Evolutionary conservation across 805 yeast species (phyloP).

Genomic region (Yarrowia sp.): DNA sequence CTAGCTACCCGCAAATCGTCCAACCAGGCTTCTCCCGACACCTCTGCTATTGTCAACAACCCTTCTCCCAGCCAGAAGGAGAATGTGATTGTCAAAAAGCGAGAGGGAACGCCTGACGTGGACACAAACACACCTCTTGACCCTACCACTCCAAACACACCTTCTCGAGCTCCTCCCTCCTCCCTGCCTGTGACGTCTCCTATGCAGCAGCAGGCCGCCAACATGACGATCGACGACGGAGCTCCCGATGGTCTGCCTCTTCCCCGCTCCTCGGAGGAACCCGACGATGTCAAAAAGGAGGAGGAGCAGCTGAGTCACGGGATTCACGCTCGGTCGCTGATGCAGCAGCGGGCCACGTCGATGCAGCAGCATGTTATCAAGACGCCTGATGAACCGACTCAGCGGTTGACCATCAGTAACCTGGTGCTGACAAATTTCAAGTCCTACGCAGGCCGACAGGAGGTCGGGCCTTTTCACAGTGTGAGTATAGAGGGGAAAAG

Average conservation of each 20-base stretch:
- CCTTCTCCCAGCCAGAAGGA: constrained; percentile 25
- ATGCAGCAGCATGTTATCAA: constrained; percentile 34
- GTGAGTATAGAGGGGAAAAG: constrained; percentile 44
- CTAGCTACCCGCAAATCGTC: background rate
- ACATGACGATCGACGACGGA: constrained; percentile 6
- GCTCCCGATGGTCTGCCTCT: constrained; percentile 9
- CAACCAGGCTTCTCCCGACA: background rate
- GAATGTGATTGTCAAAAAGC: constrained; percentile 19
- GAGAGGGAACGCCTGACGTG: background rate
- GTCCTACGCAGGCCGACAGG: constrained; percentile 92
- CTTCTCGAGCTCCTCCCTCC: constrained; percentile 18
- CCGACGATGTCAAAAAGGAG: constrained; percentile 6
- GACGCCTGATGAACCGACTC: constrained; percentile 40
- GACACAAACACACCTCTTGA: background rate
- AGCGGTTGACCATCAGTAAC: constrained; percentile 74
- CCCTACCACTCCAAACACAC: background rate
- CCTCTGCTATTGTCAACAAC: background rate
- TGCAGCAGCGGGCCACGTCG: constrained; percentile 34
- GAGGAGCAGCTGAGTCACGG: constrained; percentile 33
- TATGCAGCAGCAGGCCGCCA: constrained; percentile 18
- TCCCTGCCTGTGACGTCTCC: constrained; percentile 12
- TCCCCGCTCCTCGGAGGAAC: constrained; percentile 10
- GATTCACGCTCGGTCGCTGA: constrained; percentile 19
- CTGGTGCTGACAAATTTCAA: constrained; percentile 85
- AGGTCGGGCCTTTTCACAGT: constrained; percentile 88